Percentiles rank a stretch among this genome's conserved stretches.
Evolutionary conservation across 441 rosid genomes (phyloP).

Genomic region (Melastoma candidum): DNA sequence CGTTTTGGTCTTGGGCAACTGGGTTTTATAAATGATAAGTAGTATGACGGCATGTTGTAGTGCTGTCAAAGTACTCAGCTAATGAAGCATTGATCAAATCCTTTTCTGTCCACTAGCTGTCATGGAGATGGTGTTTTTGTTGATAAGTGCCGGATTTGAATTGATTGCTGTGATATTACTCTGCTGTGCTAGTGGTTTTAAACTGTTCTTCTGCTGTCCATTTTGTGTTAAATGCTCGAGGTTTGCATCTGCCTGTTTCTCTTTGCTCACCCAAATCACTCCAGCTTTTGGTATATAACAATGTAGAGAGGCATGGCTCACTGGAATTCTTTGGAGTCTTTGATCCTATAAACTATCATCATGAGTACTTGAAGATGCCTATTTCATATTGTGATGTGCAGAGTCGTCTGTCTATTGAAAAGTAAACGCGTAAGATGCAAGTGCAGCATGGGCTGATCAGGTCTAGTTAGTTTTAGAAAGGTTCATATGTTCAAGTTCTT

Average conservation of each 20-base stretch:
- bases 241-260: slow-evolving; percentile 5
- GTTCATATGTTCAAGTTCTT: too few relatives aligned
- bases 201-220: too few relatives aligned
- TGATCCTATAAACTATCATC: slow-evolving; percentile 66
- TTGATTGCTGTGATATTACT: background rate
- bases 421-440: too few relatives aligned
- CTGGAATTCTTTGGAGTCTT: slow-evolving; percentile 86
- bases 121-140: background rate
- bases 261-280: slow-evolving; percentile 12
- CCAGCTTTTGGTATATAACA: slow-evolving; percentile 50
- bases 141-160: background rate
- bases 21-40: background rate
- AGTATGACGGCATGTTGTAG: too few relatives aligned
- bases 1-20: slow-evolving; percentile 6
- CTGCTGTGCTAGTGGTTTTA: background rate
- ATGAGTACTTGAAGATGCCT: slow-evolving; percentile 55
- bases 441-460: too few relatives aligned
- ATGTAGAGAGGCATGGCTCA: slow-evolving; percentile 92
- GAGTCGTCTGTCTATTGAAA: too few relatives aligned
- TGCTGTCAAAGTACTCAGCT: background rate
- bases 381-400: too few relatives aligned
- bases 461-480: too few relatives aligned
- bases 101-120: background rate
- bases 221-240: too few relatives aligned
- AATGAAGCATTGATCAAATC: background rate